phyloP scores from a whole-genome alignment of 2,329 filamentous ascomycete species.

The Geosmithia morbida region DNA sequence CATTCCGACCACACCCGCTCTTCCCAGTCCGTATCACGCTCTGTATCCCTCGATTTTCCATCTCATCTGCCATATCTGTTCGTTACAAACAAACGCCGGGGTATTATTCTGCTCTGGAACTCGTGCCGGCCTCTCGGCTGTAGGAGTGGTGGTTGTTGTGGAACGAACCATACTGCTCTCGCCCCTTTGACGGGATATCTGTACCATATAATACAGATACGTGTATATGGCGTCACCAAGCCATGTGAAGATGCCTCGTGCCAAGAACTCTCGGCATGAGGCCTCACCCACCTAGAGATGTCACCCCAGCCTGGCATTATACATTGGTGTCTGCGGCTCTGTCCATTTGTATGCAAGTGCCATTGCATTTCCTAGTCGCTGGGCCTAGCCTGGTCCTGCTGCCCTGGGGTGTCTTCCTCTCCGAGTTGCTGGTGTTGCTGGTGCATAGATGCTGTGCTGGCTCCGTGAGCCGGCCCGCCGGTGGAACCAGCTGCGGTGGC shows the following conservation, averaged over 20 bases:
- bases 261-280: neutral
- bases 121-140: neutral
- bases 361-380: neutral
- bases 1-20: neutral
- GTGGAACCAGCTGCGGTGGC: constrained; percentile 3
- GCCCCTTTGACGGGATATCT: neutral
- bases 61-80: neutral
- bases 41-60: neutral
- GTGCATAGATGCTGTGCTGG: constrained; percentile 22
- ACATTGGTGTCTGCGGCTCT: neutral
- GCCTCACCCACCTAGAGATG: neutral
- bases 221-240: neutral
- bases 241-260: neutral
- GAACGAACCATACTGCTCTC: neutral
- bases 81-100: neutral
- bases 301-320: neutral
- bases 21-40: neutral
- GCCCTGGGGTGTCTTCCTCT: neutral
- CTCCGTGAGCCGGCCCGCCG: constrained; percentile 12
- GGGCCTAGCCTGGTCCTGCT: neutral
- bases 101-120: neutral
- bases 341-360: neutral
- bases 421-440: constrained; percentile 10
- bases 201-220: neutral
- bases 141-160: neutral